phyloP scores from a whole-genome alignment of 345 rosid genomes.

The Acer negundo region DNA sequence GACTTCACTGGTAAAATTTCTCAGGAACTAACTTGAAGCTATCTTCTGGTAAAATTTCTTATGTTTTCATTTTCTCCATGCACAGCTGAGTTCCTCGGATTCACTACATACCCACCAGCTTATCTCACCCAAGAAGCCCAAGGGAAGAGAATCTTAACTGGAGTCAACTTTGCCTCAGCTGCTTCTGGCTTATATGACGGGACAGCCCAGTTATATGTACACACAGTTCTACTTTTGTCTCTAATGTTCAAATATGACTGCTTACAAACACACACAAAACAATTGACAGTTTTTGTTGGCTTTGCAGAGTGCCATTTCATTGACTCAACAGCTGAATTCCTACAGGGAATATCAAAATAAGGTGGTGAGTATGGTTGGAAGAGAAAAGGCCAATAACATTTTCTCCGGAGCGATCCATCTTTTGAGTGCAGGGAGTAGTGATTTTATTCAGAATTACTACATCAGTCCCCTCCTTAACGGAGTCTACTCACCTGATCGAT shows the following conservation, averaged over 20 bases:
- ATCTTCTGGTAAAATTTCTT: not conserved
- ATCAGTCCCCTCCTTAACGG: slow-evolving; percentile 59
- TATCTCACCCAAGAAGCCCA: slow-evolving; percentile 71
- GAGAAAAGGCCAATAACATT: slow-evolving; percentile 45
- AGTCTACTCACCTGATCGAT: slow-evolving; percentile 55
- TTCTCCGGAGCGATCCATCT: slow-evolving; percentile 73
- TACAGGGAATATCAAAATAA: slow-evolving; percentile 71
- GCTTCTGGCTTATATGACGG: slow-evolving; percentile 75
- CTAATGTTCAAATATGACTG: not conserved
- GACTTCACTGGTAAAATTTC: slow-evolving; percentile 67
- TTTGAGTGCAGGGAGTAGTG: slow-evolving; percentile 86
- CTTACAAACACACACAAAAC: not conserved
- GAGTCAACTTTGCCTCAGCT: slow-evolving; percentile 90
- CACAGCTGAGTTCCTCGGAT: slow-evolving; percentile 86
- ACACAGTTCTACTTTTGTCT: not conserved
- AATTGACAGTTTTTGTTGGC: slow-evolving; percentile 8
- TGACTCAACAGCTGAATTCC: slow-evolving; percentile 73
- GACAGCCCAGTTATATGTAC: slow-evolving; percentile 71
- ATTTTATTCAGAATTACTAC: slow-evolving; percentile 90
- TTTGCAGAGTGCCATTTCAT: slow-evolving; percentile 62
- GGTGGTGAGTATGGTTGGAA: slow-evolving; percentile 56
- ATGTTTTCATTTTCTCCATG: slow-evolving; percentile 17
- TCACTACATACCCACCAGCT: slow-evolving; percentile 77
- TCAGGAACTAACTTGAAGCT: not conserved
- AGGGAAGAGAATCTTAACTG: slow-evolving; percentile 54